Conservation (phyloP, 345 rosid genomes). For the Moricandia moricandioides region DNA sequence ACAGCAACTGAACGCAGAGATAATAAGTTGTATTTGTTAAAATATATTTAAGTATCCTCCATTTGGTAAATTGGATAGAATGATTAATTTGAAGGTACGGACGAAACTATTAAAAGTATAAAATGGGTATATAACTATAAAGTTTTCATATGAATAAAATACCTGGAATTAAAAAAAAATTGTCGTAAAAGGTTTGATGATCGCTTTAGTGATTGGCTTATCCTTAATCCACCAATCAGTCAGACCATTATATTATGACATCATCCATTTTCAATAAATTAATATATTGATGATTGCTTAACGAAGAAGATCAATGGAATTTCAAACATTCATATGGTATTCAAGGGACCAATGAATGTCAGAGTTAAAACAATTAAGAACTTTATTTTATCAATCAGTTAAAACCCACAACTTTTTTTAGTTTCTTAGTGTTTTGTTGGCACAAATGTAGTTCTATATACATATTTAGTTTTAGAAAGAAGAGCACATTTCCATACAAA, state of each 20-base stretch:
- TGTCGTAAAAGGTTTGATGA: constrained; percentile 26
- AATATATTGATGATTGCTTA: constrained; percentile 17
- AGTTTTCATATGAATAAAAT: background rate
- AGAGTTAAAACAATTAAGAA: background rate
- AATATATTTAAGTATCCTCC: background rate
- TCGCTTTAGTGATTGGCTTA: constrained; percentile 35
- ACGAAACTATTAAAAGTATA: background rate
- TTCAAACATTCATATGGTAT: background rate
- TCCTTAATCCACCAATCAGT: constrained; percentile 37
- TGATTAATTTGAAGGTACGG: background rate
- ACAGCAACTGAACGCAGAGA: background rate
- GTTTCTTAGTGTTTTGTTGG: background rate
- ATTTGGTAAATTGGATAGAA: constrained; percentile 3
- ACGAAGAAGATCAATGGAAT: constrained; percentile 18
- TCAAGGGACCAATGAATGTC: background rate
- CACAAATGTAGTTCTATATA: background rate
- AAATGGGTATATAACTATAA: background rate
- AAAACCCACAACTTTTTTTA: background rate
- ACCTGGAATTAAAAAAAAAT: constrained; percentile 9
- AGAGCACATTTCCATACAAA: background rate
- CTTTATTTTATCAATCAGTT: background rate
- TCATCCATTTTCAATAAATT: constrained; percentile 19
- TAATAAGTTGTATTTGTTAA: background rate
- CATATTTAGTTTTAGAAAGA: background rate
- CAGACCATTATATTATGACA: constrained; percentile 27